Conservation (phyloP, 2,329 filamentous ascomycete genomes). For the Ceratocystis destructans region DNA sequence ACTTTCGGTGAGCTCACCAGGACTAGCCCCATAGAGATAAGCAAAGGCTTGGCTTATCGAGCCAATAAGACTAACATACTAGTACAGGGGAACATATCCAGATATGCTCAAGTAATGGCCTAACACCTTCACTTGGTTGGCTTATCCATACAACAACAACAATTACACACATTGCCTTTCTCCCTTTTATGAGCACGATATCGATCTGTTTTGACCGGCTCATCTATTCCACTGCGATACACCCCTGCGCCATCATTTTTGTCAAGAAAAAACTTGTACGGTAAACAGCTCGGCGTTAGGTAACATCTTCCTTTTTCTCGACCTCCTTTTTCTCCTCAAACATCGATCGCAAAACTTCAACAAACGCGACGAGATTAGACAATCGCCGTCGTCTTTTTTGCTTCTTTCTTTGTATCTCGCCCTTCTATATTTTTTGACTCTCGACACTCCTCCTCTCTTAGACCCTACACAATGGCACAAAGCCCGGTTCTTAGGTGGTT, state of each 20-base stretch:
- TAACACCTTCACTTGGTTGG: neutral
- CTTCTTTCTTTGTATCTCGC: neutral
- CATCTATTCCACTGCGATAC: neutral
- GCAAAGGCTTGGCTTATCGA: neutral
- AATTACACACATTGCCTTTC: neutral
- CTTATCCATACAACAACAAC: neutral
- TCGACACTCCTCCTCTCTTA: neutral
- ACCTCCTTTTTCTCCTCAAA: neutral
- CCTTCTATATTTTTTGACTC: too few species aligned
- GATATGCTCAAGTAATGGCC: neutral
- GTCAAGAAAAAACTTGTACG: neutral
- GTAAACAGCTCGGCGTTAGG: neutral
- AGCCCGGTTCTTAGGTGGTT: conserved; percentile 45
- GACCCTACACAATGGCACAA: conserved; percentile 16
- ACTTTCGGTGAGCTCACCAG: neutral
- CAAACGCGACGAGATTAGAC: neutral
- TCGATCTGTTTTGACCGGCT: neutral
- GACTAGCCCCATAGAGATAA: neutral
- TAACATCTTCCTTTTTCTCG: neutral
- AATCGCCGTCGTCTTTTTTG: neutral
- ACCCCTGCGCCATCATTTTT: too few species aligned
- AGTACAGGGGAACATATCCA: neutral
- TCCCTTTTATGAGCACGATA: neutral
- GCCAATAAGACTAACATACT: neutral
- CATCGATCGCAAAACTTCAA: neutral